Base-by-base conservation (phyloP, 108 stramenopile genomes). In the Phaeodactylum tricornutum region DNA sequence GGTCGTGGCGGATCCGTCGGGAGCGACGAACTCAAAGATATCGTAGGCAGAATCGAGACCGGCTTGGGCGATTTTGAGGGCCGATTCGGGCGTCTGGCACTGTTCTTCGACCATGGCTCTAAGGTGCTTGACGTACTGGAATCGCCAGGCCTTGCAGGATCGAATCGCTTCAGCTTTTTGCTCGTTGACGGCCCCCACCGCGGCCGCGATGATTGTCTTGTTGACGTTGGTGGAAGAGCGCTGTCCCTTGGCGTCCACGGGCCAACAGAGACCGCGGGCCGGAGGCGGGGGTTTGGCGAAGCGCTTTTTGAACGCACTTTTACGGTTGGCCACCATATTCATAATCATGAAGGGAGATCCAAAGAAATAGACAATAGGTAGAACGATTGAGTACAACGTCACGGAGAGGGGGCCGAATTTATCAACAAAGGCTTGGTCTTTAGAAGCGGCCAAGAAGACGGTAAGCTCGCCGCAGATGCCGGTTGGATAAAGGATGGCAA, bases 251-350 rank as follows among this genome's bases (percentile, higher is more conserved):
- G 78, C 71, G 43, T 83, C 77, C 38, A 81, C 55, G 30, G 95
- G 95, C 66, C 82, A 96, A 14, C 75, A 77, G 50, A 94, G 61
- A 34, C 95, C 95, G 45, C 83, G 73, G 1, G 90, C 83, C 16
- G 93, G 88, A 24, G 92, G 92, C 15, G 89, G 69, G 16, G 81
- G 79, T 50, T 61, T 85, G 50, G 81, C 81, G 62, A 83, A 86
- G 43, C 93, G 71, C 69, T 94, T 96, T 57, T 83, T 82, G 67
- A 96, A 89, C 25, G 92, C 89, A 19, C 48, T 71, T 50, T 84
- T 89, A 25, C 96, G 66, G 56, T 95, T 95, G 29, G 60, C 71
- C 15, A 66, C 82, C 96, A 97, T 97, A 76, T 97, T 94, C 58
- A 89, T 41, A 50, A 91, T 92, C 96, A 97, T 95, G 43, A 74